Evolutionary conservation across 352 stramenopile species (phyloP).

Genomic region (Pilasporangium apinafurcum): DNA sequence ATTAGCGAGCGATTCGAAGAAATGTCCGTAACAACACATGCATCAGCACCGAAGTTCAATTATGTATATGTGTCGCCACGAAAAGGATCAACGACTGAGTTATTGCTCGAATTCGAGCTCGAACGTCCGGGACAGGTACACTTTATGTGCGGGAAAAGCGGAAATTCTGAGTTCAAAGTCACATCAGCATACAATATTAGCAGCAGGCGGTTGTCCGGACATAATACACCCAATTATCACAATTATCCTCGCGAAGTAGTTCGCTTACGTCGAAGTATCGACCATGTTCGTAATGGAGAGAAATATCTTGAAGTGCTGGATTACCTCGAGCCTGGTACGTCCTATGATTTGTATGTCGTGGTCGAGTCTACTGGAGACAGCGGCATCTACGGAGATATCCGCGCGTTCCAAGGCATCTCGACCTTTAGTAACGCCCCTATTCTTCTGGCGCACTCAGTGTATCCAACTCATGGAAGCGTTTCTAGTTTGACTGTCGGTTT

Average conservation of each 20-base stretch:
- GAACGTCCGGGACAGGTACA: slow-evolving; percentile 62
- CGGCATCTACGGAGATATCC: slow-evolving; percentile 51
- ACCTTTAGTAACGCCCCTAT: slow-evolving; percentile 64
- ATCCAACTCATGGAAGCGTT: slow-evolving; percentile 43
- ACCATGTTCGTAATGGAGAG: slow-evolving; percentile 12
- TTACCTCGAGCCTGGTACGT: slow-evolving; percentile 47
- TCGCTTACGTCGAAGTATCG: slow-evolving; percentile 29
- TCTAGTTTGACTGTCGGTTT: slow-evolving; percentile 54
- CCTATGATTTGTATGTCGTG: slow-evolving; percentile 60
- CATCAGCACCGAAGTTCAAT: slow-evolving; percentile 35
- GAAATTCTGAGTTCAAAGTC: slow-evolving; percentile 59
- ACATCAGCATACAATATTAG: slow-evolving; percentile 77
- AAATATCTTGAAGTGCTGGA: slow-evolving; percentile 53
- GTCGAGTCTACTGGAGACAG: slow-evolving; percentile 41
- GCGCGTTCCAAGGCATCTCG: slow-evolving; percentile 30
- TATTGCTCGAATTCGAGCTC: slow-evolving; percentile 49
- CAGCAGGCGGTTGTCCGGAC: slow-evolving; percentile 26
- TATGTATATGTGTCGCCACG: slow-evolving; percentile 37
- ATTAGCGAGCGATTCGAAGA: slow-evolving; percentile 38
- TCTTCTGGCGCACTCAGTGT: slow-evolving; percentile 54
- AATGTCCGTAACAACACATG: slow-evolving; percentile 33
- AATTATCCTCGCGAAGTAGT: slow-evolving; percentile 63
- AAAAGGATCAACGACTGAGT: slow-evolving; percentile 68
- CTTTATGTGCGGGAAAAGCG: slow-evolving; percentile 52
- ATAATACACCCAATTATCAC: slow-evolving; percentile 33